A percentile compares a stretch with the other conserved stretches of the same genome.
Conservation (phyloP, 139 green algal genomes). For the Micractinium conductrix region DNA sequence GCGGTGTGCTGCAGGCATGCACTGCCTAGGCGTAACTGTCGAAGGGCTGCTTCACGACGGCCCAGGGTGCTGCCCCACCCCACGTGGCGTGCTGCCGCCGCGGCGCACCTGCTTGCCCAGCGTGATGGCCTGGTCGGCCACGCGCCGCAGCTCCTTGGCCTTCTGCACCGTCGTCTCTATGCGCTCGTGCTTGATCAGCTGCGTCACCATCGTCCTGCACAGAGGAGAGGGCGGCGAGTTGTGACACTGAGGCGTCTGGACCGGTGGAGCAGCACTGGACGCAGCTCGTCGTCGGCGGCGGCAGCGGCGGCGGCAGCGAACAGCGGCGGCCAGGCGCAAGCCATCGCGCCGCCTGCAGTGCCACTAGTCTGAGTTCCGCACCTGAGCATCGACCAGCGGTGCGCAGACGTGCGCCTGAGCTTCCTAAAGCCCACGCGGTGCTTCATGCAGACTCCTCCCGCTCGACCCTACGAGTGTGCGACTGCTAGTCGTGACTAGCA, state of each 20-base stretch:
- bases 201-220: slow-evolving; percentile 92
- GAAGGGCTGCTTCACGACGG: not conserved
- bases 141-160: slow-evolving; percentile 83
- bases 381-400: slow-evolving; percentile 71
- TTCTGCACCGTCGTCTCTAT: slow-evolving; percentile 93
- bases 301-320: not conserved
- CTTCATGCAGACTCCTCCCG: slow-evolving; percentile 49
- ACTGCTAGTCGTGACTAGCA: not conserved
- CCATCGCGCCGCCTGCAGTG: not conserved
- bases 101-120: slow-evolving; percentile 80
- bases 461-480: not conserved
- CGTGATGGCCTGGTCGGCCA: slow-evolving; percentile 85
- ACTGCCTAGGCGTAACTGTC: not conserved
- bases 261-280: not conserved
- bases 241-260: no score
- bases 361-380: not conserved
- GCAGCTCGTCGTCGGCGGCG: not conserved
- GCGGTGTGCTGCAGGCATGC: not conserved
- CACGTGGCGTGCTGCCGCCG: not conserved
- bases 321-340: not conserved
- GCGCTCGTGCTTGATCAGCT: slow-evolving; percentile 92
- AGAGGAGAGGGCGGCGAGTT: not conserved
- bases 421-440: slow-evolving; percentile 55
- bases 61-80: not conserved
- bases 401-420: slow-evolving; percentile 49